Evolutionary conservation across 768 basidiomycete species (phyloP), one percentile per base, ranked within the genome.

Genomic region (Macrolepiota dolichaula): DNA sequence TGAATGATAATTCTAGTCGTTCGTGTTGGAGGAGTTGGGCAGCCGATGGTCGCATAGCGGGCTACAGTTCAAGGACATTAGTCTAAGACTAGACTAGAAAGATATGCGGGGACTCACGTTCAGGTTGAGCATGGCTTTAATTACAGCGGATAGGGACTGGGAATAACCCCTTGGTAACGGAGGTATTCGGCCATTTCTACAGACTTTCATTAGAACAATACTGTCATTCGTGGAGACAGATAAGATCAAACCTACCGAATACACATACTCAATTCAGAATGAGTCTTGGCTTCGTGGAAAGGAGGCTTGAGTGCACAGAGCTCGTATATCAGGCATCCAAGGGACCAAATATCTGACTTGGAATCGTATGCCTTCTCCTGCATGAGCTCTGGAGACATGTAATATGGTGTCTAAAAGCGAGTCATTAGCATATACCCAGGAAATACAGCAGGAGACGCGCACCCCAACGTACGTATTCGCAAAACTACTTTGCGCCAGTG

Each of bases 341-440:
- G 81, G 3, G 94, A 96, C 97, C 97, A 99, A 51, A 99, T 98
- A 69, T 99, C 97, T 0, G 92, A 94, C 76, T 98, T 99, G 6
- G 93, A 90, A 75, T 98, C 97, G 74, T 99, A 99, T 2, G 93
- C 86, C 71, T 93, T 95, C 71, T 98, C 96, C 76, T 92, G 93
- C 85, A 98, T 94, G 36, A 98, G 82, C 73, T 99, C 96, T 0
- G 97, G 97, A 1, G 95, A 97, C 97, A 99, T 98, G 77, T 99
- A 98, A 71, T 98, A 96, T 2, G 97, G 97, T 2, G 97, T 99
- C 95, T 98, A 22, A 51, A 38, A 51, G 24, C n/a, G 1, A 22
- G 24, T 37, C 22, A 58, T 63, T 36, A 32, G 50, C 19, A 50
- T 25, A 19, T 37, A 38, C 19, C 19, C 42, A n/a, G 19, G 36